Evolutionary conservation across 805 yeast species (phyloP).

Genomic region (Candida verbasci): DNA sequence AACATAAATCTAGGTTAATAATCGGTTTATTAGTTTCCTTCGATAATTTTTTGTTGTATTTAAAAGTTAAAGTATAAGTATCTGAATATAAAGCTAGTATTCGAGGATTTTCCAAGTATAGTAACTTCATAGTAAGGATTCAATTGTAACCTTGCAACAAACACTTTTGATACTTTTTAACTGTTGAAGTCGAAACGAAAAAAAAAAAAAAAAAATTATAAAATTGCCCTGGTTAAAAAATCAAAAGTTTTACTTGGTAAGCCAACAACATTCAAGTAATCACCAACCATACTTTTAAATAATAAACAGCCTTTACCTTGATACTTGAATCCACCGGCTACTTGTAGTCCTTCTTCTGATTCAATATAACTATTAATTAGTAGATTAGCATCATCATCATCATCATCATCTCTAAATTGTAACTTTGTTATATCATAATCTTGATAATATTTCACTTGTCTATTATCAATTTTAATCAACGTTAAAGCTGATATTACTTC

Average conservation of each 20-base stretch:
- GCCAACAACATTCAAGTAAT: slow-evolving; percentile 83
- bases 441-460: slow-evolving; percentile 7
- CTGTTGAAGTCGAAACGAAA: too few species aligned
- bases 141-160: not conserved
- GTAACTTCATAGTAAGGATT: slow-evolving; percentile 26
- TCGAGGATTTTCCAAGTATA: slow-evolving; percentile 29
- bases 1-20: slow-evolving; percentile 46
- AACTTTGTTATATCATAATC: slow-evolving; percentile 35
- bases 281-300: slow-evolving; percentile 66
- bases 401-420: slow-evolving; percentile 45
- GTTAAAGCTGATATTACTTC: slow-evolving; percentile 33
- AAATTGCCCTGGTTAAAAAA: slow-evolving; percentile 27
- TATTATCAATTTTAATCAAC: slow-evolving; percentile 14
- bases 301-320: slow-evolving; percentile 71
- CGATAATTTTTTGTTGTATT: slow-evolving; percentile 11
- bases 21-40: slow-evolving; percentile 20
- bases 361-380: too few species aligned
- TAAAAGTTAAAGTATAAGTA: slow-evolving; percentile 22
- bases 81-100: slow-evolving; percentile 26
- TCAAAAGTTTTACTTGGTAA: slow-evolving; percentile 62
- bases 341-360: slow-evolving; percentile 69
- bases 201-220: not conserved
- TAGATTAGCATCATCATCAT: slow-evolving; percentile 48
- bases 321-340: slow-evolving; percentile 90
- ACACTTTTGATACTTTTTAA: too few species aligned